Percentiles rank a stretch among this genome's conserved stretches.
These are phyloP conservation scores for Metschnikowia hibisci DNA, from an alignment of 805 yeast genomes.

Conservation along the genomic window DNA sequence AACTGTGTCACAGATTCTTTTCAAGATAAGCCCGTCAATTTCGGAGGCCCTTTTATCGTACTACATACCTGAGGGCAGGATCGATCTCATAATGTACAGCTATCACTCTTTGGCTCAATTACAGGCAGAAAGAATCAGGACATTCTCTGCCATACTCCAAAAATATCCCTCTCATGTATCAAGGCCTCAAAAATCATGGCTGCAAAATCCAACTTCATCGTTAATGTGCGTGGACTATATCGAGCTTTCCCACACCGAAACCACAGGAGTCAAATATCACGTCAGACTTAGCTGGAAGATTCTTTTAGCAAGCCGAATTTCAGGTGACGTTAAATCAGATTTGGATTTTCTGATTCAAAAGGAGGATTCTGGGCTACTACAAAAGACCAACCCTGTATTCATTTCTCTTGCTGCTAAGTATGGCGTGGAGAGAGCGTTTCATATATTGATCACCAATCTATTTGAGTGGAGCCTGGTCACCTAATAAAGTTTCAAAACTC, in stretches of 20 bases:
- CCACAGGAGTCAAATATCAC: not conserved
- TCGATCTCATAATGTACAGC: conserved; percentile 30
- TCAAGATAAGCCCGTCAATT: conserved; percentile 18
- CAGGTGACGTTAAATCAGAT: conserved; percentile 9
- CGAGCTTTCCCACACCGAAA: conserved; percentile 8
- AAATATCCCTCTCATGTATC: conserved; percentile 17
- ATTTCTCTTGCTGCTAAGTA: conserved; percentile 20
- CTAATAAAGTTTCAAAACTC: not conserved
- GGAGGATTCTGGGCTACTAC: conserved; percentile 11
- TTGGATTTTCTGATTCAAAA: conserved; percentile 6
- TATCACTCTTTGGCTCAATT: conserved; percentile 29
- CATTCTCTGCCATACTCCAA: conserved; percentile 20
- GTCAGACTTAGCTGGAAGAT: conserved; percentile 14
- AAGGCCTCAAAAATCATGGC: conserved; percentile 8
- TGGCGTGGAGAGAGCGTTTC: conserved; percentile 26
- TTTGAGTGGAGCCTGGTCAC: conserved; percentile 7
- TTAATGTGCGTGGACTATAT: conserved; percentile 11
- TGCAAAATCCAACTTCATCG: not conserved
- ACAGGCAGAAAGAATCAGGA: conserved; percentile 21
- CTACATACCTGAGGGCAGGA: conserved; percentile 24
- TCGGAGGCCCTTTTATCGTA: conserved; percentile 17
- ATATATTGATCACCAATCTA: conserved; percentile 20
- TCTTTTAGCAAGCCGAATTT: conserved; percentile 3
- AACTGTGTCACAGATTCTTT: conserved; percentile 5
- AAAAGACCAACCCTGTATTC: conserved; percentile 17